Evolutionary conservation across 2,329 filamentous ascomycete species (phyloP).

Genomic region (Fusarium denticulatum): DNA sequence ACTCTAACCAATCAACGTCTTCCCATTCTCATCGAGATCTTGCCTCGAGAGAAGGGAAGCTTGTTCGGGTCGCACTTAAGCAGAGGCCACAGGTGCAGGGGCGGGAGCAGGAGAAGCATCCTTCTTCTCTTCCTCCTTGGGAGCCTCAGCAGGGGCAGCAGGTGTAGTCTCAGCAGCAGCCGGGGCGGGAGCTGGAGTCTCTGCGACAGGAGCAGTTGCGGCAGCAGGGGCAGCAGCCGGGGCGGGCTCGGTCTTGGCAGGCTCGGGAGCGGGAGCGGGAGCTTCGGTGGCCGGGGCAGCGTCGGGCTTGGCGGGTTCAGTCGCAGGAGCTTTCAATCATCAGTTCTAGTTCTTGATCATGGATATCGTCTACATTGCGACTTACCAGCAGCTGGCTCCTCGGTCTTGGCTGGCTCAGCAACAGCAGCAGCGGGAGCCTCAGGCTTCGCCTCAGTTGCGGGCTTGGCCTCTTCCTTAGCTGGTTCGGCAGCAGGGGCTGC

Average conservation of each 20-base stretch:
- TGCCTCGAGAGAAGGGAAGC: not conserved
- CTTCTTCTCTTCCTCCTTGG: constrained; percentile 44
- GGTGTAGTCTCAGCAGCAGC: constrained; percentile 26
- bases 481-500: constrained; percentile 40
- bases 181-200: constrained; percentile 38
- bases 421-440: constrained; percentile 42
- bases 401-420: constrained; percentile 40
- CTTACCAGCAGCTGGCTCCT: constrained; percentile 37
- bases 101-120: constrained; percentile 36
- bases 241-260: constrained; percentile 39
- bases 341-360: not conserved
- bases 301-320: constrained; percentile 43
- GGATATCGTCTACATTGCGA: not conserved
- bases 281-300: constrained; percentile 43
- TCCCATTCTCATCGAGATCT: not conserved
- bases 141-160: constrained; percentile 34
- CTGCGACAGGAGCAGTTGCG: constrained; percentile 36
- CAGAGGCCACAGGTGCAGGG: constrained; percentile 37
- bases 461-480: constrained; percentile 43
- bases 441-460: constrained; percentile 40
- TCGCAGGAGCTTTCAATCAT: constrained; percentile 35
- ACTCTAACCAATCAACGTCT: constrained; percentile 6
- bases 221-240: constrained; percentile 34
- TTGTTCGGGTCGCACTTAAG: constrained; percentile 20
- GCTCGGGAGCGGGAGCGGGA: constrained; percentile 41